Base-by-base conservation (phyloP, 257 asterid species). In the Gentiana straminea region DNA sequence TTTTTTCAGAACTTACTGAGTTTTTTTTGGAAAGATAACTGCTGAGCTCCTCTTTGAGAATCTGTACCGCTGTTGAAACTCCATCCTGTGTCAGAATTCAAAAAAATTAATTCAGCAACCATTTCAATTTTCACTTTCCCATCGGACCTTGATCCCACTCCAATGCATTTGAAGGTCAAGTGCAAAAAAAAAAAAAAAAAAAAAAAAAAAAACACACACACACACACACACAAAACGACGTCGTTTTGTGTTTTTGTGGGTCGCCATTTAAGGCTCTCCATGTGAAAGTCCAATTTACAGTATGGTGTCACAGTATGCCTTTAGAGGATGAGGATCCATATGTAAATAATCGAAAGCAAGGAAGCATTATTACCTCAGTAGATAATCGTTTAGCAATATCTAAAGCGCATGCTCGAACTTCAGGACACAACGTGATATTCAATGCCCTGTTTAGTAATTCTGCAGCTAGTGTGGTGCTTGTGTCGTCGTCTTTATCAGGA, bases 1-100 rank as follows among this genome's bases (percentile, higher is more conserved):
- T 24, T 24, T 24, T 24, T 24, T 24, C 24, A 24, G 24, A 24
- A 24, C 24, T 33, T 4, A 13, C 12, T 12, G 24, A 3, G 43
- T 33, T 35, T 41, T 24, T 51, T 13, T 47, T 13, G 12, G 49
- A 59, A 43, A 12, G 53, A 12, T 7, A 13, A 46, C 35, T 24
- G 49, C 68, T 37, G 13, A 83, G 66, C 67, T 81, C 89, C 58
- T 86, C 84, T 69, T 80, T 80, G 37, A 89, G 57, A 47, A 80
- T 64, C 69, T 59, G 75, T 67, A 84, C 64, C 54, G 97, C 95
- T 77, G 73, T 75, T 12, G 85, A 72, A 43, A 89, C 82, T 51
- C 97, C 97, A 73, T 86, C 94, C 97, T 86, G 73, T 24, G 24
- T 24, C 24, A 24, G 24, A 24, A 24, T 24, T 12, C 68, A 52